phyloP scores from a whole-genome alignment of 345 rosid species.

The Populus alba region DNA sequence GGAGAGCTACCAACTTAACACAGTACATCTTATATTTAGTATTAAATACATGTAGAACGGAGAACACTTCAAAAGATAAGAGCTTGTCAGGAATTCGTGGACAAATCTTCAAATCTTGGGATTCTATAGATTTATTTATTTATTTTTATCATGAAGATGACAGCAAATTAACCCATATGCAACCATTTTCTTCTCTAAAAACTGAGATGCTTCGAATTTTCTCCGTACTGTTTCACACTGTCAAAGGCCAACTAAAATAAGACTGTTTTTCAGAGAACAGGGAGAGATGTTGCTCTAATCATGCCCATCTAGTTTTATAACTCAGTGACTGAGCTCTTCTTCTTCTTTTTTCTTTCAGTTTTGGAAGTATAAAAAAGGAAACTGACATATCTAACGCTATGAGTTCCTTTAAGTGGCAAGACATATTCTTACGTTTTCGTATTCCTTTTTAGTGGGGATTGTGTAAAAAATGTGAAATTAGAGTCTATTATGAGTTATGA shows the following conservation, averaged over 20 bases:
- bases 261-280: not conserved
- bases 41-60: too few relatives aligned
- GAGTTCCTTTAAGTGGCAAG: conserved; percentile 24
- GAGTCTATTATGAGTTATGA: not conserved
- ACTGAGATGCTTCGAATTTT: conserved; percentile 3
- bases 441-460: conserved; percentile 3
- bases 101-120: conserved; percentile 33
- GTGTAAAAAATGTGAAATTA: not conserved
- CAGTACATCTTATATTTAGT: not conserved
- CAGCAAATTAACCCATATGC: conserved; percentile 20
- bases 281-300: conserved; percentile 19
- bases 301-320: conserved; percentile 15
- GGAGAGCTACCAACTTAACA: not conserved
- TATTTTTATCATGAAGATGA: conserved; percentile 10
- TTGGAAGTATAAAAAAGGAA: conserved; percentile 8
- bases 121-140: conserved; percentile 23
- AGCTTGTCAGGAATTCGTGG: conserved; percentile 37
- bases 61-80: not conserved
- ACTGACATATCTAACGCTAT: conserved; percentile 24
- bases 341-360: conserved; percentile 1
- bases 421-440: not conserved
- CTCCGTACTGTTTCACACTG: conserved; percentile 13
- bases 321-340: not conserved
- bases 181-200: conserved; percentile 2
- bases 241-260: conserved; percentile 4